These are phyloP conservation scores for Salvia splendens DNA, from an alignment of 257 asterid species.

Conservation along the genomic window DNA sequence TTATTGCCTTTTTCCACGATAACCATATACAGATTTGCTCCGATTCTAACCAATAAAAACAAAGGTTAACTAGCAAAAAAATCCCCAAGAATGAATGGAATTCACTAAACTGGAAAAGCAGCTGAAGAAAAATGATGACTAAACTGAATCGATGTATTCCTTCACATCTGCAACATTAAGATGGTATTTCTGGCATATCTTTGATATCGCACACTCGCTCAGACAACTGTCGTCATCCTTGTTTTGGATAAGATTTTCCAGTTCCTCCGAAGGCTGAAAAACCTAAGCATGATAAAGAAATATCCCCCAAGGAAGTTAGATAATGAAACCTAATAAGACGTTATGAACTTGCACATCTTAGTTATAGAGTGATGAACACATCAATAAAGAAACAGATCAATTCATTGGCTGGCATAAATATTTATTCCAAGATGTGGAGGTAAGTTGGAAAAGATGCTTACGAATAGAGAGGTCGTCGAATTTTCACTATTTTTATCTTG, in stretches of 20 bases:
- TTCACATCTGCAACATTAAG: conserved; percentile 58
- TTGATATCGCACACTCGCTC: conserved; percentile 44
- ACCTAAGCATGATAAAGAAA: conserved; percentile 38
- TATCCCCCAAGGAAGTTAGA: background rate
- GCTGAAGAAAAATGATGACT: conserved; percentile 30
- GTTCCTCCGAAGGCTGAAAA: conserved; percentile 67
- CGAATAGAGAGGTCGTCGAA: conserved; percentile 51
- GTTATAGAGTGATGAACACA: background rate
- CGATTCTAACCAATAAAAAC: conserved; percentile 15
- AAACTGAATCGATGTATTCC: conserved; percentile 56
- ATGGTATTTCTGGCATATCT: conserved; percentile 66
- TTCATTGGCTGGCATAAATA: background rate
- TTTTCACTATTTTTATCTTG: conserved; percentile 31
- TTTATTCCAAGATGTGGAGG: background rate
- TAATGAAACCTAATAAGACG: background rate
- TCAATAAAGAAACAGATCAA: background rate
- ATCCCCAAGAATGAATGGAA: conserved; percentile 23
- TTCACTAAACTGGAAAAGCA: conserved; percentile 20
- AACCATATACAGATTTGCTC: conserved; percentile 13
- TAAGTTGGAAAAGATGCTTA: conserved; percentile 33
- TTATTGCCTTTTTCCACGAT: conserved; percentile 15
- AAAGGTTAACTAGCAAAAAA: conserved; percentile 5
- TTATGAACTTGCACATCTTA: background rate
- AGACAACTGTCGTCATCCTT: conserved; percentile 47
- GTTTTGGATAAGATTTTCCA: conserved; percentile 51